A percentile compares a stretch with the other conserved stretches of the same genome.
These are phyloP conservation scores for Stagonosporopsis chrysanthemi DNA, from an alignment of 2,329 filamentous ascomycete genomes.

Conservation along the genomic window DNA sequence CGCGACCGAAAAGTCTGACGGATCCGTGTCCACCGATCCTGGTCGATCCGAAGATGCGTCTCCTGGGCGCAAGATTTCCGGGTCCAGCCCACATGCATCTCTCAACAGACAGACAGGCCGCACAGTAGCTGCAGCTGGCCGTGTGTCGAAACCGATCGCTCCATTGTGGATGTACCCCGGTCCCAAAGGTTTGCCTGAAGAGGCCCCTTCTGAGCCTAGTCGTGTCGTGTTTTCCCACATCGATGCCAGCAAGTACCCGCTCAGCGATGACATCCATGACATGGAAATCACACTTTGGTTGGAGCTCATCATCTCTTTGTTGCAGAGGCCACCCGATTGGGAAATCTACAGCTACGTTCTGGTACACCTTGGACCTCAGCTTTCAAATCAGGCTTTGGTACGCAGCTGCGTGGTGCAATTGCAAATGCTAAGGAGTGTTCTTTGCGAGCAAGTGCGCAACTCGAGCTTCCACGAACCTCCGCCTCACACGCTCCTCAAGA, in stretches of 20 bases:
- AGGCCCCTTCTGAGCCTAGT: constrained; percentile 59
- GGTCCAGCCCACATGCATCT: constrained; percentile 44
- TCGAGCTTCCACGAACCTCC: constrained; percentile 85
- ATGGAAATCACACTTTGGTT: constrained; percentile 69
- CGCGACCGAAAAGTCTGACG: constrained; percentile 54
- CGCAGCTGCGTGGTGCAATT: constrained; percentile 76
- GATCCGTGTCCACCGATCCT: constrained; percentile 35
- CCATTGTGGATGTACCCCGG: constrained; percentile 66
- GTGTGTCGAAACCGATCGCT: constrained; percentile 43
- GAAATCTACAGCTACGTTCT: constrained; percentile 91
- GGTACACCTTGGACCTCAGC: constrained; percentile 83
- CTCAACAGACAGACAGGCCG: constrained; percentile 42
- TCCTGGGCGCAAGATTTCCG: constrained; percentile 41
- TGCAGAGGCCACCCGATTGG: constrained; percentile 82
- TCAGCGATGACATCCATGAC: constrained; percentile 51
- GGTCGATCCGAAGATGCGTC: constrained; percentile 37
- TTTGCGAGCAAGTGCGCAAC: constrained; percentile 84
- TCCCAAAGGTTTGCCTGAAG: constrained; percentile 61
- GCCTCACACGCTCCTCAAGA: constrained; percentile 77
- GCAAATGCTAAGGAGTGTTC: constrained; percentile 73
- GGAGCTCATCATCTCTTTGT: constrained; percentile 75
- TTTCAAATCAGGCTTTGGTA: constrained; percentile 90
- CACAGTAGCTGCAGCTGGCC: constrained; percentile 32
- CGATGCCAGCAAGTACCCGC: constrained; percentile 46
- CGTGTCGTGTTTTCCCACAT: constrained; percentile 60